A percentile compares a stretch with the other conserved stretches of the same genome.
Evolutionary conservation across 2,329 filamentous ascomycete genomes (phyloP).

Genomic region (Talaromyces sp.): DNA sequence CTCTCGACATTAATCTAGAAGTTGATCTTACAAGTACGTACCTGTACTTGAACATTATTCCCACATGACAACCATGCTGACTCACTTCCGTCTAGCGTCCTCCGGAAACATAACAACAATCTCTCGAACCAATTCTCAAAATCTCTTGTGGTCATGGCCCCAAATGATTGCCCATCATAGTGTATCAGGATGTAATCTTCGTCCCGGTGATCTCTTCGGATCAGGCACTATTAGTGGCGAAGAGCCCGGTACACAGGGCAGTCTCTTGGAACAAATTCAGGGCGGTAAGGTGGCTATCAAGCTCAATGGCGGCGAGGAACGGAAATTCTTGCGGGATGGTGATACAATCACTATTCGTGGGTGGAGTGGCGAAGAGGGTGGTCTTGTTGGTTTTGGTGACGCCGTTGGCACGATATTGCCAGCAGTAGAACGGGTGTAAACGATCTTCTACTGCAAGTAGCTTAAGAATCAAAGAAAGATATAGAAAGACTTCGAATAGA

Average conservation of each 20-base stretch:
- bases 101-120: constrained; percentile 1
- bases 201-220: constrained; percentile 6
- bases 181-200: neutral
- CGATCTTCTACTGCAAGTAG: too few relatives aligned
- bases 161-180: constrained; percentile 5
- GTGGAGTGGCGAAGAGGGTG: neutral
- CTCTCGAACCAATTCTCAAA: neutral
- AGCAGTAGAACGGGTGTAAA: neutral
- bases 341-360: constrained; percentile 9
- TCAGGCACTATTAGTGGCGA: constrained; percentile 7
- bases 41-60: neutral
- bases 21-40: constrained; percentile 49
- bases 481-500: neutral
- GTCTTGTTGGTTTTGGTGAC: constrained; percentile 3
- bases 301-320: constrained; percentile 4
- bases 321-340: constrained; percentile 4
- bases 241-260: constrained; percentile 6
- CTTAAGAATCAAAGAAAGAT: neutral
- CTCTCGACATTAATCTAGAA: constrained; percentile 67
- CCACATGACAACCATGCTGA: neutral
- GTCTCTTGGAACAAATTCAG: constrained; percentile 9
- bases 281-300: neutral
- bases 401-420: neutral
- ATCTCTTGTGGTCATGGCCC: constrained; percentile 7
- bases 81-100: neutral